Evolutionary conservation across 2,329 filamentous ascomycete species (phyloP), one percentile per base, ranked within the genome.

Genomic region (Colletotrichum plurivorum): DNA sequence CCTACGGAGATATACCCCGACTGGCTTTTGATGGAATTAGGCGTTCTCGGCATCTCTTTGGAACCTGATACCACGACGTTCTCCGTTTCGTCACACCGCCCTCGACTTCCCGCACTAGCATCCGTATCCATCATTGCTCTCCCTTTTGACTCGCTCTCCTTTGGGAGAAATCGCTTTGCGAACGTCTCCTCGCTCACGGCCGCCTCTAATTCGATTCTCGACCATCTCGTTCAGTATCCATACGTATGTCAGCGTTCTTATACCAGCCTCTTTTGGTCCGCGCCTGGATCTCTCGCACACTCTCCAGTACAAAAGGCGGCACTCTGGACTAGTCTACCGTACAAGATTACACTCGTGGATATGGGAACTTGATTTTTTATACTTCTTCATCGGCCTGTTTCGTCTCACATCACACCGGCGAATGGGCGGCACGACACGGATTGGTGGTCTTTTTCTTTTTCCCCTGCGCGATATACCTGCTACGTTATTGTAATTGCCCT

Each of bases 11-110:
- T 72, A 71, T 68, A 36, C 70, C 70, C 61, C 39, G 52, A 52
- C 66, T 62, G 69, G 66, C 69, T 69, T 69, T 69, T 52, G 54
- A 56, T 61, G 56, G 67, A 59, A 59, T 69, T 68, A 53, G 69
- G 71, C 71, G 69, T 72, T 72, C 55, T 58, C 55, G 70, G 68
- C 64, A 70, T 72, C 51, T 71, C 63, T 68, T 72, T 62, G 54
- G 58, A 69, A 68, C 63, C 63, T 70, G 67, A 70, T 70, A 70
- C 67, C 67, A 70, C 63, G 57, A 63, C 67, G 41, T 60, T 69
- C 41, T 66, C 62, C 46, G 55, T 60, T 49, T 54, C 48, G 48
- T 59, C 54, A 45, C 65, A 43, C 43, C 66, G 53, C 54, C 41
- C 48, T 65, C 49, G 20, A 65, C 41, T 65, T 65, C 31, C 56